These are phyloP conservation scores for Canavalia gladiata DNA, from an alignment of 306 rosid species.

Conservation along the genomic window DNA sequence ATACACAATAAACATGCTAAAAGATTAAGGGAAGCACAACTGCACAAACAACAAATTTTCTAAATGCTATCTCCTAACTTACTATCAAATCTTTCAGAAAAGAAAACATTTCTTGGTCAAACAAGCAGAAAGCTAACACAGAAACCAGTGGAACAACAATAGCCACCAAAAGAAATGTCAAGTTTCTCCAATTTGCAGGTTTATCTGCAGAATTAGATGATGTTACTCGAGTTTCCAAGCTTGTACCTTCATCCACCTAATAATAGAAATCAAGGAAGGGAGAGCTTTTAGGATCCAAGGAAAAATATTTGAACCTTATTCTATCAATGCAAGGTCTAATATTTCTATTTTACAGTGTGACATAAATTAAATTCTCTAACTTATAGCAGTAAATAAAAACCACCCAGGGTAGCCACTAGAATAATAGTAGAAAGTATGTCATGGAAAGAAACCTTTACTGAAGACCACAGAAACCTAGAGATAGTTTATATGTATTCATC, in stretches of 20 bases:
- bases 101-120: slow-evolving; percentile 53
- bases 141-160: slow-evolving; percentile 55
- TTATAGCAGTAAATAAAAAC: neutral
- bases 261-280: slow-evolving; percentile 35
- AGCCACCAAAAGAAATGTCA: slow-evolving; percentile 50
- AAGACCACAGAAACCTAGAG: neutral
- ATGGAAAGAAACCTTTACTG: too few relatives aligned
- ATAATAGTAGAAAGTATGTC: neutral
- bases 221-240: slow-evolving; percentile 41
- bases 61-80: slow-evolving; percentile 34
- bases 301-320: slow-evolving; percentile 11
- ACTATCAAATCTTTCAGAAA: slow-evolving; percentile 48
- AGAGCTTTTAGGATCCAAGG: slow-evolving; percentile 34
- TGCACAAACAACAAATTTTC: slow-evolving; percentile 48
- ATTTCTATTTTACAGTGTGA: neutral
- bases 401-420: neutral
- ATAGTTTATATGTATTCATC: slow-evolving; percentile 14
- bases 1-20: slow-evolving; percentile 39
- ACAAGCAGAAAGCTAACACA: slow-evolving; percentile 50
- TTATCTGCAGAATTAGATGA: slow-evolving; percentile 48
- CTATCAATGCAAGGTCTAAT: slow-evolving; percentile 29
- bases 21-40: slow-evolving; percentile 35
- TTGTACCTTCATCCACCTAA: slow-evolving; percentile 69
- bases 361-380: neutral
- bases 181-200: slow-evolving; percentile 50